Base-by-base conservation (phyloP, 163 green algal species). In the Scenedesmus sp. region DNA sequence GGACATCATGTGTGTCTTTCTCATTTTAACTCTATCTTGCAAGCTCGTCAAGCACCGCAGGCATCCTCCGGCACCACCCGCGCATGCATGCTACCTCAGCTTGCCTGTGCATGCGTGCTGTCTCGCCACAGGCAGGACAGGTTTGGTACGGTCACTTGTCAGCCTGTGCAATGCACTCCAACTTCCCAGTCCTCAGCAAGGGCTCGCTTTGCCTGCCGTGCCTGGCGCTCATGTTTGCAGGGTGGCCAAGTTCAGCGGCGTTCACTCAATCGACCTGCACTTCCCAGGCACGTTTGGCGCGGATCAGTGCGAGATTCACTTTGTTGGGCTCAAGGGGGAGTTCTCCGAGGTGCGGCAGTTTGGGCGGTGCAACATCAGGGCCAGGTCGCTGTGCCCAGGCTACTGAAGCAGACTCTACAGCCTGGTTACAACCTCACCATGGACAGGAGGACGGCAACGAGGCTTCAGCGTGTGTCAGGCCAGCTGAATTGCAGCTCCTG, bases 291-390 rank as follows among this genome's bases (percentile, higher is more conserved):
- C 94, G 20, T 96, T 97, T 89, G 95, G 94, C 0, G 92, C 92
- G 12, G 95, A 97, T 37, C 35, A 87, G 81, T 97, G 95, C 37
- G 93, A 96, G 70, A 95, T 99, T 61, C 92, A 94, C 46, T 99
- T 99, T 89, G 93, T 99, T 20, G 98, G 97, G 7, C 94, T 99
- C 40, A 98, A 98, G 82, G 97, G 97, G 24, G 96, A 99, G 59
- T 98, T 96, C 76, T 94, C 89, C 35, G 93, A 97, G 92, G 94
- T 96, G 83, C 35, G 87, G 35, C 20, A 78, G 15, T 7, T n/a
- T 81, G 46, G 10, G 46, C 46, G 7, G 46, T 10, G 7, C 10
- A 56, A 7, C 46, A 56, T 56, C 7, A 7, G 10, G 46, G 61
- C 24, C 37, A 30, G n/a, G n/a, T n/a, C n/a, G n/a, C n/a, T n/a